Conservation (phyloP, 148 eudicot species). For the Spergularia bocconei region DNA sequence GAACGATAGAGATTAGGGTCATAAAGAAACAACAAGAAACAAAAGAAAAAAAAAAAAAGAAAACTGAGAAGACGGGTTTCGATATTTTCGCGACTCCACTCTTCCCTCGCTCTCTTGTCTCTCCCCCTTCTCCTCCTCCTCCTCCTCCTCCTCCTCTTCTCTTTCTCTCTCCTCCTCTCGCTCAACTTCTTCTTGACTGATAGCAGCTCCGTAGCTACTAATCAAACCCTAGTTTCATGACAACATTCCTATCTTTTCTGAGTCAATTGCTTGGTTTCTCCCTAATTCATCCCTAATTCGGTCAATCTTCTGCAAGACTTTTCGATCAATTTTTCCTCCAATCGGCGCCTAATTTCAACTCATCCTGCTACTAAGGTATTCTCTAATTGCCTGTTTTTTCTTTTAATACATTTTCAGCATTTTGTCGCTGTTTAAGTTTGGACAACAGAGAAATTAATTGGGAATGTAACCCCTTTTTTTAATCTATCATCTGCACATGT, state of each 20-base stretch:
- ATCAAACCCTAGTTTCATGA: slow-evolving; percentile 13
- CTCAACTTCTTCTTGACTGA: not conserved
- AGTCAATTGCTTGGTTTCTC: not conserved
- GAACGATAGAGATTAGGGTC: no score
- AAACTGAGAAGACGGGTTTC: not conserved
- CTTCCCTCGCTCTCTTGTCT: not conserved
- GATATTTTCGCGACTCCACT: slow-evolving; percentile 13
- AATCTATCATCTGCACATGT: not conserved
- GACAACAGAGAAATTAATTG: not conserved
- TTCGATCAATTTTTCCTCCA: not conserved
- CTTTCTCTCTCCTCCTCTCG: not conserved
- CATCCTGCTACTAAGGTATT: not conserved
- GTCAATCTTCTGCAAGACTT: not conserved
- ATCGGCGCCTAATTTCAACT: not conserved
- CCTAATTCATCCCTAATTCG: not conserved
- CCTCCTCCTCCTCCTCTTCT: not conserved
- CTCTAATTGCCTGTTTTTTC: not conserved
- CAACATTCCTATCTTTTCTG: no score
- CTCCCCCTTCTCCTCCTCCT: not conserved
- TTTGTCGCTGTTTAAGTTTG: not conserved
- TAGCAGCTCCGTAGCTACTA: not conserved
- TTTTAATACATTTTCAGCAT: not conserved
- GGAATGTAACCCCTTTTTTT: not conserved
- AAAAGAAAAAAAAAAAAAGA: not conserved
- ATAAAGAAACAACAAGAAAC: not conserved